Evolutionary conservation across 106 monocot species (phyloP), one percentile per base, ranked within the genome.

Genomic region (Alisma plantagoaquatica): DNA sequence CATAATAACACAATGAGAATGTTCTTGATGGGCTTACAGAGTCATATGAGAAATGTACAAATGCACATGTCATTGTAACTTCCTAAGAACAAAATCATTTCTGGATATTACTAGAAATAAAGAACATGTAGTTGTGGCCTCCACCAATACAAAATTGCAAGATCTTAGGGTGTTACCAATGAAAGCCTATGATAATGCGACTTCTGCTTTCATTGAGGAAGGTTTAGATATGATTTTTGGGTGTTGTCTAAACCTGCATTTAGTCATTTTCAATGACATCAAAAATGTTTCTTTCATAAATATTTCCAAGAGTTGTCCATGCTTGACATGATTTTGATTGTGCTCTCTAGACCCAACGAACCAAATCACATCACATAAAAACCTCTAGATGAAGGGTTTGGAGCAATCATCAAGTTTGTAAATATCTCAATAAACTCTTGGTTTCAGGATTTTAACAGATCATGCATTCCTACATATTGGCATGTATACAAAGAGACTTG

Each of bases 111-210:
- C 78, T 19, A 70, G 70, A 15, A 74, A 83, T 38, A 60, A 74
- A 45, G 83, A 74, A 1, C 70, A 77, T 21, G 52, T 8, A 10
- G 53, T 63, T 15, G 62, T 83, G 24, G 83, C 74, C 27, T 70
- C 77, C 16, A 62, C 49, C 6, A 77, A 77, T 49, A 70, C 73
- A 46, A 59, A 67, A 3, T 42, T 83, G 28, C 46, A 66, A 50
- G 83, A 83, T 46, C 52, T 83, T 16, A 66, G 74, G 44, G 78
- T 83, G 9, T 83, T 78, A 30, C 83, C 77, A 9, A 62, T 70
- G 20, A 59, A 75, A 33, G 21, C 62, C 15, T 27, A 4, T 25
- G 53, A 26, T 2, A 42, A 10, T 3, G 51, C 50, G 12, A 27
- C 6, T 25, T 10, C 48, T n/a, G 10, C 32, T n/a, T 63, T 75